Evolutionary conservation across 345 rosid species (phyloP).

Genomic region (Anastatica hierochuntica): DNA sequence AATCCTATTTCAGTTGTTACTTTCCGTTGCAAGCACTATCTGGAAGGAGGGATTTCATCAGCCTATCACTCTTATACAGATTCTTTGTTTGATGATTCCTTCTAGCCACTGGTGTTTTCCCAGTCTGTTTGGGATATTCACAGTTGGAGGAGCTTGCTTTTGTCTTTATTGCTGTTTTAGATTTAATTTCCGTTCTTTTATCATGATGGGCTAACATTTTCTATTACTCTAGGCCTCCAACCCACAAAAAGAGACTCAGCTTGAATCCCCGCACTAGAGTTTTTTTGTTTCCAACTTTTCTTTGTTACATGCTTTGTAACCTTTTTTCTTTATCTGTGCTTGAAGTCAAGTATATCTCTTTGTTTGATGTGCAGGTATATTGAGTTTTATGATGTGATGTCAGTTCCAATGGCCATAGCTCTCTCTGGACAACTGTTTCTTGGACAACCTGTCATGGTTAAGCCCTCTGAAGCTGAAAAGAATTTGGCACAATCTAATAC

Average conservation of each 20-base stretch:
- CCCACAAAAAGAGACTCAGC: slow-evolving; percentile 51
- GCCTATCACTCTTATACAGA: slow-evolving; percentile 18
- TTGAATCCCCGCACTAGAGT: slow-evolving; percentile 57
- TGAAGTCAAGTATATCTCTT: slow-evolving; percentile 31
- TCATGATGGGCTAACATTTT: slow-evolving; percentile 41
- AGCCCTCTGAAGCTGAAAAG: slow-evolving; percentile 99
- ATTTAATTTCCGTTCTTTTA: slow-evolving; percentile 12
- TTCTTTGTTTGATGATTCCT: slow-evolving; percentile 15
- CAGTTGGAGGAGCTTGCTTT: slow-evolving; percentile 1
- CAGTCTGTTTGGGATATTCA: slow-evolving; percentile 12
- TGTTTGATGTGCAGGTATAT: slow-evolving; percentile 62
- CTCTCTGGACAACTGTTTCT: slow-evolving; percentile 74
- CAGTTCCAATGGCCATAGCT: slow-evolving; percentile 96
- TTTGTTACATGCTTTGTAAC: slow-evolving; percentile 35
- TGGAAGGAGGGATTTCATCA: slow-evolving; percentile 24
- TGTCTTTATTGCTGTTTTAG: slow-evolving; percentile 8
- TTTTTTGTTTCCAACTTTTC: slow-evolving; percentile 56
- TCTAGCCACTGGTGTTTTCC: slow-evolving; percentile 3
- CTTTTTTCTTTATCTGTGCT: slow-evolving; percentile 13
- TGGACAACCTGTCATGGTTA: slow-evolving; percentile 97
- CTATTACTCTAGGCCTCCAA: slow-evolving; percentile 44
- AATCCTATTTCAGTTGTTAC: slow-evolving; percentile 39
- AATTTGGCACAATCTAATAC: slow-evolving; percentile 76
- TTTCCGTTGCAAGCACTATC: slow-evolving; percentile 27
- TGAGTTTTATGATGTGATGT: slow-evolving; percentile 88